Percentiles rank a stretch among this genome's conserved stretches.
phyloP scores from a whole-genome alignment of 371 early-diverging fungal genomes.

The Actinomucor elegans region DNA sequence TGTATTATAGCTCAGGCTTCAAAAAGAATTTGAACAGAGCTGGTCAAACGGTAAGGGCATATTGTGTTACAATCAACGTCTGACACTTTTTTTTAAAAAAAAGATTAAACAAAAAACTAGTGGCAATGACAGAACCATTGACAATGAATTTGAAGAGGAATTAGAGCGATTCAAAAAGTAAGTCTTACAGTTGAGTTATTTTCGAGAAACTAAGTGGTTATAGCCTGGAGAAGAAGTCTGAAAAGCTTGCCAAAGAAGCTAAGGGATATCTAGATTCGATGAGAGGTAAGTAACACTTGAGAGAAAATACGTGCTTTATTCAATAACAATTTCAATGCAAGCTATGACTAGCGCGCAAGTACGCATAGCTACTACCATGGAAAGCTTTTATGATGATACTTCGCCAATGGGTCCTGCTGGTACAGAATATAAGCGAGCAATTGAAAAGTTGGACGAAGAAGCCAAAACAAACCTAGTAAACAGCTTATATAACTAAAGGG shows the following conservation, averaged over 20 bases:
- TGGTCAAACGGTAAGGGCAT: constrained; percentile 63
- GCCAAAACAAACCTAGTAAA: constrained; percentile 71
- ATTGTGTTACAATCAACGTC: neutral
- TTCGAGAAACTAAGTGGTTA: neutral
- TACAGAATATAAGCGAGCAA: constrained; percentile 70
- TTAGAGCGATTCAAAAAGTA: constrained; percentile 79
- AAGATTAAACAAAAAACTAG: constrained; percentile 76
- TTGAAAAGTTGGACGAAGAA: constrained; percentile 80
- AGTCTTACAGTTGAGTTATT: constrained; percentile 8
- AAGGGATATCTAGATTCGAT: constrained; percentile 91
- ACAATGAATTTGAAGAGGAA: constrained; percentile 87
- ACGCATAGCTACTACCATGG: constrained; percentile 78
- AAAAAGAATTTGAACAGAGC: constrained; percentile 85
- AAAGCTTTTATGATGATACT: constrained; percentile 65
- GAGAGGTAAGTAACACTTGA: constrained; percentile 54
- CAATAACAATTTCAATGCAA: no score
- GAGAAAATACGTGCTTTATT: no score
- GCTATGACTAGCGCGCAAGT: constrained; percentile 85
- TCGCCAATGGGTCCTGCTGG: constrained; percentile 49
- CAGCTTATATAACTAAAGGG: neutral
- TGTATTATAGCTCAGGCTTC: constrained; percentile 68
- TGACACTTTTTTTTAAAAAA: neutral
- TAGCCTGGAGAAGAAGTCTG: constrained; percentile 85
- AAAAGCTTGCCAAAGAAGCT: constrained; percentile 88
- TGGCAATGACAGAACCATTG: constrained; percentile 75